phyloP scores from a whole-genome alignment of 1,139 yeast genomes.

The Debaryomycetaceae sp. region DNA sequence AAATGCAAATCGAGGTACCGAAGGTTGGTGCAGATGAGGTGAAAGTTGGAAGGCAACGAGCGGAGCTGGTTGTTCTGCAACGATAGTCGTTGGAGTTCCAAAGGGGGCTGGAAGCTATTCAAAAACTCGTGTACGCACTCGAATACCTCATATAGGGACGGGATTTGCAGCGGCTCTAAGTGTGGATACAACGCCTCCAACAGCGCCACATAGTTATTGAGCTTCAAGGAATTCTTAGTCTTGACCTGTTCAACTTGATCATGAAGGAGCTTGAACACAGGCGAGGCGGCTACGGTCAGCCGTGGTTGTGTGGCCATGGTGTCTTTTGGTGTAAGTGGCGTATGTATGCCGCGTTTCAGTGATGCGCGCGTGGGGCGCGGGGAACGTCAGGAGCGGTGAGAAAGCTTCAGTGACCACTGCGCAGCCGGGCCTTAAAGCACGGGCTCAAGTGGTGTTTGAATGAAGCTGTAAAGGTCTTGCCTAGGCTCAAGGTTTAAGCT shows the following conservation, averaged over 20 bases:
- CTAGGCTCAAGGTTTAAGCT: no score
- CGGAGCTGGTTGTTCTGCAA: slow-evolving; percentile 48
- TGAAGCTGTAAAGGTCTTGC: no score
- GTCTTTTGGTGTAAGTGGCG: no score
- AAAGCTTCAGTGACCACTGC: no score
- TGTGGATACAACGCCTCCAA: background rate
- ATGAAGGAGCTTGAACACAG: slow-evolving; percentile 17
- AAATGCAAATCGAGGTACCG: slow-evolving; percentile 65
- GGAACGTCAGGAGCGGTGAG: no score
- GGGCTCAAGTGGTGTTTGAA: no score
- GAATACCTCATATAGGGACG: slow-evolving; percentile 18
- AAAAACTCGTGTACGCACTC: slow-evolving; percentile 25
- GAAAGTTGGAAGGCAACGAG: slow-evolving; percentile 46
- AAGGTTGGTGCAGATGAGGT: slow-evolving; percentile 38
- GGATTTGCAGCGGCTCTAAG: slow-evolving; percentile 1
- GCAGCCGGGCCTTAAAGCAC: no score
- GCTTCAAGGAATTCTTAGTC: slow-evolving; percentile 19
- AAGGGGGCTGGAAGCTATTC: slow-evolving; percentile 25
- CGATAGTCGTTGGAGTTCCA: slow-evolving; percentile 49
- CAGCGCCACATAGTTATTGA: slow-evolving; percentile 13
- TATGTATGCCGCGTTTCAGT: no score
- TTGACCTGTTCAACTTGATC: slow-evolving; percentile 24
- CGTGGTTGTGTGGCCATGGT: no score
- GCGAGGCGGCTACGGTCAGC: no score
- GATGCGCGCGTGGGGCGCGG: no score